Evolutionary conservation across 306 rosid genomes (phyloP).

Genomic region (Datisca glomerata): DNA sequence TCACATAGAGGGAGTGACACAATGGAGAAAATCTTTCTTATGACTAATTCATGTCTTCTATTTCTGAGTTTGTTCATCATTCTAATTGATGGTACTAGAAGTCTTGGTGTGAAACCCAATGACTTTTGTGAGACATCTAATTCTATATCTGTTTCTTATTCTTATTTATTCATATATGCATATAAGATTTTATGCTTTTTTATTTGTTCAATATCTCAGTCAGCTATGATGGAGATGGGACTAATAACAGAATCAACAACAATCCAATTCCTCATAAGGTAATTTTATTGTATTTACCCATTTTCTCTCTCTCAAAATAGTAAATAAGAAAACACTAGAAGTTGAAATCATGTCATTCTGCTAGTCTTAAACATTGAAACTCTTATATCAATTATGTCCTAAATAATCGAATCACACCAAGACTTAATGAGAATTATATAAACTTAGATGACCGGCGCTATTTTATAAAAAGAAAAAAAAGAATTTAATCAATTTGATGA

Average conservation of each 20-base stretch:
- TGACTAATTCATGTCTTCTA: slow-evolving; percentile 23
- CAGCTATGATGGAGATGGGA: slow-evolving; percentile 19
- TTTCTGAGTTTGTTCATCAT: slow-evolving; percentile 32
- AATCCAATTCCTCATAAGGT: no score
- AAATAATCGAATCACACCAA: neutral
- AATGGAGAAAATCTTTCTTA: slow-evolving; percentile 38
- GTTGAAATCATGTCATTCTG: neutral
- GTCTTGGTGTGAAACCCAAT: slow-evolving; percentile 13
- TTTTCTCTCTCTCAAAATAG: no score
- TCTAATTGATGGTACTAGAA: slow-evolving; percentile 22
- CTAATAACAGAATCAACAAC: no score
- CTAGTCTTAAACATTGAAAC: neutral
- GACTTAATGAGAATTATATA: neutral
- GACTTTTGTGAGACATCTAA: slow-evolving; percentile 21
- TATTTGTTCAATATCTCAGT: slow-evolving; percentile 14
- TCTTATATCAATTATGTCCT: no score
- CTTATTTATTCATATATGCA: neutral
- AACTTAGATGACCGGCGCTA: neutral
- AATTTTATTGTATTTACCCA: no score
- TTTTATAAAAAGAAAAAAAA: neutral
- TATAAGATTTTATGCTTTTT: slow-evolving; percentile 1
- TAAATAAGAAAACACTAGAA: neutral
- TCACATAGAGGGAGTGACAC: no score
- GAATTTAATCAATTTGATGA: neutral
- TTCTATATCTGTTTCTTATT: slow-evolving; percentile 14